Conservation (phyloP, 331 rosid species). For the Quercus lobata region DNA sequence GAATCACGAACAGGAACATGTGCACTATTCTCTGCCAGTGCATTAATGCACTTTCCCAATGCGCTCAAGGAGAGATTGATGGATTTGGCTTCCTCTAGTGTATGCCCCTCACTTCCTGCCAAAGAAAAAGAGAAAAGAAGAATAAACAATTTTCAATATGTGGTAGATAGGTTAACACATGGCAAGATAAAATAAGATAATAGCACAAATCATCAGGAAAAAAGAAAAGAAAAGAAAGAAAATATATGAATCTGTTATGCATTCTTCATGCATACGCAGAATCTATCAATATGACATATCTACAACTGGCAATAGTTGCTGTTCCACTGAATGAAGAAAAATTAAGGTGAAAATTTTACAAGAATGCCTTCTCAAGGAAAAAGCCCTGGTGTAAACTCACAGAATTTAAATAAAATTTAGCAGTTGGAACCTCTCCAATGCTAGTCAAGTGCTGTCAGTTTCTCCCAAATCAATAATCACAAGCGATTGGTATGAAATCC, state of each 20-base stretch:
- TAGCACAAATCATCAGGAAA: neutral
- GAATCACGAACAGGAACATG: slow-evolving; percentile 99
- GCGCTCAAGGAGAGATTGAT: slow-evolving; percentile 97
- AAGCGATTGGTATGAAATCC: neutral
- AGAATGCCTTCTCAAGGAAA: neutral
- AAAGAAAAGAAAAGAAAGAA: neutral
- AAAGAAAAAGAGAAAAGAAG: slow-evolving; percentile 19
- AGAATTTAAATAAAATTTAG: neutral
- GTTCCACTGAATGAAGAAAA: neutral
- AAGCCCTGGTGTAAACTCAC: neutral
- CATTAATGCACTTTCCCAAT: slow-evolving; percentile 91
- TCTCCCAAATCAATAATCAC: neutral
- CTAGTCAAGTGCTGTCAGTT: neutral
- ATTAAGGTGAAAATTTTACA: neutral
- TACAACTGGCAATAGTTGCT: neutral
- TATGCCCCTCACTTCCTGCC: slow-evolving; percentile 98
- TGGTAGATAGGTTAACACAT: neutral
- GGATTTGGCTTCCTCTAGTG: slow-evolving; percentile 96
- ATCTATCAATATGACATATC: neutral
- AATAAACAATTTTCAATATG: slow-evolving; percentile 12
- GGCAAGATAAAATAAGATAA: slow-evolving; percentile 13
- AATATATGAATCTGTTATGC: neutral
- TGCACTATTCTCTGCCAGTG: slow-evolving; percentile 90
- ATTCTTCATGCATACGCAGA: neutral
- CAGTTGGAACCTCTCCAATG: neutral